Evolutionary conservation across 345 rosid genomes (phyloP).

Genomic region (Syzygium oleosum): DNA sequence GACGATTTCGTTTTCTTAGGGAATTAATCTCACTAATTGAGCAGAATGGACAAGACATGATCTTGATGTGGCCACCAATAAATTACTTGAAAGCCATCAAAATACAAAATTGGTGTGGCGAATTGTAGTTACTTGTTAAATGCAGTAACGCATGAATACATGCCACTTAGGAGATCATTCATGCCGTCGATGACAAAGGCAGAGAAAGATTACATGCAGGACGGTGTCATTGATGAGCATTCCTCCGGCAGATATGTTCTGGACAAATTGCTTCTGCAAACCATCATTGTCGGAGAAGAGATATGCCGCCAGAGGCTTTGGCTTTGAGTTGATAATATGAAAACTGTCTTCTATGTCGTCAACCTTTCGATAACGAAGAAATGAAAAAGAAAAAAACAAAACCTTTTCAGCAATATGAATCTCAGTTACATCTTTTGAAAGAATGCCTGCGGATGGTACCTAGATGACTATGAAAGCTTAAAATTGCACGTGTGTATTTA

Average conservation of each 20-base stretch:
- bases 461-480: background rate
- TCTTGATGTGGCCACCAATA: background rate
- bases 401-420: background rate
- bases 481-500: background rate
- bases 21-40: background rate
- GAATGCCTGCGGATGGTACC: background rate
- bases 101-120: background rate
- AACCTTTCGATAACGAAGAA: conserved; percentile 14
- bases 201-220: conserved; percentile 33
- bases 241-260: conserved; percentile 58
- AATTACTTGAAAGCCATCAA: background rate
- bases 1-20: background rate
- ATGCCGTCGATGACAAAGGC: background rate
- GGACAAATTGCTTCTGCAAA: conserved; percentile 45
- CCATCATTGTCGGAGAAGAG: conserved; percentile 53
- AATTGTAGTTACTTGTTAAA: background rate
- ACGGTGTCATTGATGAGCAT: conserved; percentile 51
- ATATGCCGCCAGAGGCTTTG: conserved; percentile 57
- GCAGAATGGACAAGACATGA: background rate
- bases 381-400: background rate
- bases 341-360: conserved; percentile 25
- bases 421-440: background rate
- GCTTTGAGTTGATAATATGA: conserved; percentile 29
- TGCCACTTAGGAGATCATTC: background rate
- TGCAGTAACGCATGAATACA: background rate